Conservation (phyloP, 1,139 yeast species). For the Scheffersomyces segobiensis region DNA sequence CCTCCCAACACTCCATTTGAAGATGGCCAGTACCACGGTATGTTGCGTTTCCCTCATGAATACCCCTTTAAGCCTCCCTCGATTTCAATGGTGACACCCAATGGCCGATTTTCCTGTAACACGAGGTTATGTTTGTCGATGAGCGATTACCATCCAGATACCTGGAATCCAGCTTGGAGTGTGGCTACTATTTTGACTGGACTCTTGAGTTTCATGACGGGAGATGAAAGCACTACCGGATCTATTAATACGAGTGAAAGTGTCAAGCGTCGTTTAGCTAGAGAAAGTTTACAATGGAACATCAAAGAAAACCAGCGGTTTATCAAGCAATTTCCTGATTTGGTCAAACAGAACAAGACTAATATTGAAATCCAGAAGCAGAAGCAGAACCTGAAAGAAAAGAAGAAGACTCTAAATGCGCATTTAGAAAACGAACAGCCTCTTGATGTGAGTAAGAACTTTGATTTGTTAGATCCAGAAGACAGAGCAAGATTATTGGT, state of each 20-base stretch:
- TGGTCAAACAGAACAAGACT: conserved; percentile 47
- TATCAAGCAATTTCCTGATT: conserved; percentile 65
- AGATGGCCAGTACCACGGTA: conserved; percentile 89
- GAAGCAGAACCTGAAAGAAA: conserved; percentile 9
- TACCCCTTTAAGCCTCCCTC: conserved; percentile 95
- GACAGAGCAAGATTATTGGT: conserved; percentile 43
- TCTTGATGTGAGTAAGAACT: conserved; percentile 21
- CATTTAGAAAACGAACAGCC: conserved; percentile 12
- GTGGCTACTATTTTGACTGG: conserved; percentile 87
- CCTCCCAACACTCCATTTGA: conserved; percentile 86
- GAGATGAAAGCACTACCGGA: conserved; percentile 40
- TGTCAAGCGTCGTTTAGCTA: conserved; percentile 38
- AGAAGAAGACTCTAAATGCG: conserved; percentile 4
- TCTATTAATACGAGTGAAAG: conserved; percentile 37
- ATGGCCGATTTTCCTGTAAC: conserved; percentile 76
- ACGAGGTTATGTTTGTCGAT: conserved; percentile 81
- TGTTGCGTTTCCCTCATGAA: conserved; percentile 77
- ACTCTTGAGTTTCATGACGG: conserved; percentile 83
- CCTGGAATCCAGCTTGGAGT: conserved; percentile 97
- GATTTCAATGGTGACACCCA: conserved; percentile 86
- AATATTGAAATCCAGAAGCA: conserved; percentile 21
- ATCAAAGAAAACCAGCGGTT: conserved; percentile 55
- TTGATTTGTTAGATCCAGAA: conserved; percentile 42
- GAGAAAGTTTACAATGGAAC: conserved; percentile 69
- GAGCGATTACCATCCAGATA: conserved; percentile 91